Evolutionary conservation across 2,329 filamentous ascomycete genomes (phyloP), one percentile per base, ranked within the genome.

Genomic region (Alternaria triticina): DNA sequence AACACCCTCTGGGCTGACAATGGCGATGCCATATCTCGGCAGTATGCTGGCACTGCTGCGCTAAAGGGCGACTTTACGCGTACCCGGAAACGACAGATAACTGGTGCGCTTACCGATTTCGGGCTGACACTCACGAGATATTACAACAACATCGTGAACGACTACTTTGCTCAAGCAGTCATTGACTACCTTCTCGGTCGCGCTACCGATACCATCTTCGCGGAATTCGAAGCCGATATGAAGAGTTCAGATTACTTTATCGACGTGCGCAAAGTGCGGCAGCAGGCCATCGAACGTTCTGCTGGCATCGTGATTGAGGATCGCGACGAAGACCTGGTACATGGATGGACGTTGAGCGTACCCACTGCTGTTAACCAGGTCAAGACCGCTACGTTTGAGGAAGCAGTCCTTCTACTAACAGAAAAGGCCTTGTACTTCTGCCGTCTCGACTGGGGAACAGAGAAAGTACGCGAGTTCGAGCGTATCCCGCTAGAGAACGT

Each of bases 1-100:
- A 98, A 99, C 79, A 94, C 89, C 0, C 84, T 98, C 0, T 99
- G 96, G 95, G 96, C 96, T 0, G 96, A 99, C 77, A 99, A 99
- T 70, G 96, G 96, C 13, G 96, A 99, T 79, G 93, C 94, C 0
- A 93, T 98, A 59, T 97, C 93, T 0, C 94, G 94, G 70, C 95
- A 97, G 78, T 99, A 99, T 79, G 94, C 96, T 1, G 97, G 94
- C 10, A 98, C 96, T 0, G 93, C 94, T 3, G 96, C 96, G 0
- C 88, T 99, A 81, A 99, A 99, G 77, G 96, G 96, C 9, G 96
- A 99, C 79, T 99, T 95, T 76, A 99, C 96, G 1, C 88, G 96
- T 47, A 97, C 94, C 3, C 87, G 90, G 61, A 97, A 96, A 81
- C 88, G 96, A 49, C 91, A 98, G 76, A 96, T 97, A 73, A 90